A percentile compares a stretch with the other conserved stretches of the same genome.
These are phyloP conservation scores for Pneumocystis jirovecii DNA, from an alignment of 1,139 yeast species.

Conservation along the genomic window DNA sequence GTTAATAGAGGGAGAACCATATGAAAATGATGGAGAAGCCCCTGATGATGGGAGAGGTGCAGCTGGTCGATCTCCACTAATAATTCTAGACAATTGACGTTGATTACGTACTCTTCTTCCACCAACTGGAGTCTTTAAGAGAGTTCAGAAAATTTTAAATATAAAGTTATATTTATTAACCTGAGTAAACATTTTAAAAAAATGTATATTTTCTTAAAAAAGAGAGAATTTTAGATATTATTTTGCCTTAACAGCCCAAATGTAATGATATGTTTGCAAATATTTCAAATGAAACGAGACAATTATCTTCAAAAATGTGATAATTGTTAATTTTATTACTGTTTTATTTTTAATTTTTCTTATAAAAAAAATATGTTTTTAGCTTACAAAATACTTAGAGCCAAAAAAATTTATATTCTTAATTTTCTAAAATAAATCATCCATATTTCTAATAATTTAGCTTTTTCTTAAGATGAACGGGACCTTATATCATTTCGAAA, in stretches of 20 bases:
- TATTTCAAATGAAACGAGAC: background rate
- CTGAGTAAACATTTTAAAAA: background rate
- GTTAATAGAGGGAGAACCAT: slow-evolving; percentile 7
- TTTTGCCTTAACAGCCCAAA: background rate
- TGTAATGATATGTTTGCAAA: background rate
- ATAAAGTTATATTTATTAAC: background rate
- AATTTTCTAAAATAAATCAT: background rate
- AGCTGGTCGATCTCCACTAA: background rate
- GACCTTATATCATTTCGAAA: background rate
- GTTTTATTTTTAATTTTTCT: background rate
- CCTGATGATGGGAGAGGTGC: background rate
- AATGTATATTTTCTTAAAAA: background rate
- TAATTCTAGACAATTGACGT: background rate
- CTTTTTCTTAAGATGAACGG: background rate
- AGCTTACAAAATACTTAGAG: background rate
- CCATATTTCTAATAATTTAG: background rate
- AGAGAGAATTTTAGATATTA: background rate
- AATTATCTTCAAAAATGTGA: background rate
- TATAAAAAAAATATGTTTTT: background rate
- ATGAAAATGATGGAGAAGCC: slow-evolving; percentile 7
- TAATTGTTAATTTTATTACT: background rate
- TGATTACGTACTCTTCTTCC: background rate
- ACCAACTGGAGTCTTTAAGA: background rate
- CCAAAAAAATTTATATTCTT: background rate
- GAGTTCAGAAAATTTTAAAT: background rate